Evolutionary conservation across 1,284 basidiomycete species (phyloP).

Genomic region (Hemileia vastatrix): DNA sequence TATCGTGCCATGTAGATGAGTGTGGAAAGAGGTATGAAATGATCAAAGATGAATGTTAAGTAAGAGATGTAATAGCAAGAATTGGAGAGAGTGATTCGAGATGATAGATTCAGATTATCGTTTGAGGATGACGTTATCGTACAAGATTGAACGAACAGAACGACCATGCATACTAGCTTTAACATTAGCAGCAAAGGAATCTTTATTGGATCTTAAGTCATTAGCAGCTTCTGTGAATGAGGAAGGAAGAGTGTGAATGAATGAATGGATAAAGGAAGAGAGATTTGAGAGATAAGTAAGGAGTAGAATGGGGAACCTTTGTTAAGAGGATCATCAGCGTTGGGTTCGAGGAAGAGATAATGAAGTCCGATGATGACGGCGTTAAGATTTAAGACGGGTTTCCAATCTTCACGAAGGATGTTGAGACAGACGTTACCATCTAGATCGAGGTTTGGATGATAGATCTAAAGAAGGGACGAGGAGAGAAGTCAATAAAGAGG

Average conservation of each 20-base stretch:
- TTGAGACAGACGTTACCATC: constrained; percentile 91
- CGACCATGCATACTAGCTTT: constrained; percentile 71
- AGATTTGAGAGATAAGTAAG: neutral
- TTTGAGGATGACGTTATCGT: constrained; percentile 55
- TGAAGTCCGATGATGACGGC: constrained; percentile 96
- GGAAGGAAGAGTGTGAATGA: constrained; percentile 26
- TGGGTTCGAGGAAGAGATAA: constrained; percentile 96
- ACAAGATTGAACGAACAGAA: constrained; percentile 62
- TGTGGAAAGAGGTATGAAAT: too few relatives aligned
- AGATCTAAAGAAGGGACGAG: constrained; percentile 57
- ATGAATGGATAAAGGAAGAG: neutral
- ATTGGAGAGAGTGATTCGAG: too few relatives aligned
- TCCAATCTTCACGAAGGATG: constrained; percentile 99
- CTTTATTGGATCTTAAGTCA: constrained; percentile 73
- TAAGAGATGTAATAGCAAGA: too few relatives aligned
- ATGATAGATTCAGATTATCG: too few relatives aligned
- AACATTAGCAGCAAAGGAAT: constrained; percentile 70
- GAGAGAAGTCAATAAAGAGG: constrained; percentile 21
- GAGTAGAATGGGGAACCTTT: constrained; percentile 60
- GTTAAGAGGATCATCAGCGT: constrained; percentile 95
- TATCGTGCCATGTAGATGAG: too few relatives aligned
- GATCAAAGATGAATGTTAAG: too few relatives aligned
- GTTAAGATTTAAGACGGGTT: constrained; percentile 93
- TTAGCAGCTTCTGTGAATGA: constrained; percentile 71
- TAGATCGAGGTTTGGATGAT: constrained; percentile 96